These are phyloP conservation scores for Aspergillus sp. DNA, from an alignment of 2,329 filamentous ascomycete species.

Conservation along the genomic window DNA sequence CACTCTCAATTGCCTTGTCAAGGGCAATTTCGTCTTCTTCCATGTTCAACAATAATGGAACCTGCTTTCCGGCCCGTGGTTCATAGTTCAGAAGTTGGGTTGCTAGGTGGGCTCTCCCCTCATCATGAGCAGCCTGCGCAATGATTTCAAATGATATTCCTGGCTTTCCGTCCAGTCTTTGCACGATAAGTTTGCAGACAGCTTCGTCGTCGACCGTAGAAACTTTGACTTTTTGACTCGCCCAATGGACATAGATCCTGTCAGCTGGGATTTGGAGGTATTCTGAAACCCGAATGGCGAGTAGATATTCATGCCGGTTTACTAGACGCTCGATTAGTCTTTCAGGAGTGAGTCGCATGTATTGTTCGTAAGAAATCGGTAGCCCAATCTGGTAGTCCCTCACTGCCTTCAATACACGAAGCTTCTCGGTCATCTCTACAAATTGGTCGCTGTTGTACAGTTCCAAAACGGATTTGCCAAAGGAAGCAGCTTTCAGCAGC, in stretches of 20 bases:
- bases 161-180: slow-evolving; percentile 77
- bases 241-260: slow-evolving; percentile 94
- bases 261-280: slow-evolving; percentile 83
- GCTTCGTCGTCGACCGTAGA: slow-evolving; percentile 82
- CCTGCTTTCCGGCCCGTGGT: slow-evolving; percentile 89
- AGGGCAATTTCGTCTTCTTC: slow-evolving; percentile 92
- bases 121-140: slow-evolving; percentile 86
- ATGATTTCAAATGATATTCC: slow-evolving; percentile 96
- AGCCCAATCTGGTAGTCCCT: slow-evolving; percentile 88
- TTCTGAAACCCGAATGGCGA: slow-evolving; percentile 82
- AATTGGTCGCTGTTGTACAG: slow-evolving; percentile 98
- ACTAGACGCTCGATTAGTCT: slow-evolving; percentile 80
- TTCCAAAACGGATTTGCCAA: slow-evolving; percentile 94
- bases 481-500: slow-evolving; percentile 90
- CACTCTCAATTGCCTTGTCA: slow-evolving; percentile 93
- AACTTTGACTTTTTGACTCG: slow-evolving; percentile 83
- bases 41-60: slow-evolving; percentile 88
- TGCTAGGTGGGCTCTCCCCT: slow-evolving; percentile 82
- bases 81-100: slow-evolving; percentile 91
- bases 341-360: slow-evolving; percentile 83
- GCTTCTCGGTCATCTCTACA: slow-evolving; percentile 93
- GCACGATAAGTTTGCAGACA: slow-evolving; percentile 80
- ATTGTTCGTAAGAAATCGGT: slow-evolving; percentile 89
- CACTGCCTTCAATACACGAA: slow-evolving; percentile 88
- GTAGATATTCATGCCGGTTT: slow-evolving; percentile 83